Evolutionary conservation across 257 asterid genomes (phyloP), one percentile per base, ranked within the genome.

Genomic region (Gentiana straminea): DNA sequence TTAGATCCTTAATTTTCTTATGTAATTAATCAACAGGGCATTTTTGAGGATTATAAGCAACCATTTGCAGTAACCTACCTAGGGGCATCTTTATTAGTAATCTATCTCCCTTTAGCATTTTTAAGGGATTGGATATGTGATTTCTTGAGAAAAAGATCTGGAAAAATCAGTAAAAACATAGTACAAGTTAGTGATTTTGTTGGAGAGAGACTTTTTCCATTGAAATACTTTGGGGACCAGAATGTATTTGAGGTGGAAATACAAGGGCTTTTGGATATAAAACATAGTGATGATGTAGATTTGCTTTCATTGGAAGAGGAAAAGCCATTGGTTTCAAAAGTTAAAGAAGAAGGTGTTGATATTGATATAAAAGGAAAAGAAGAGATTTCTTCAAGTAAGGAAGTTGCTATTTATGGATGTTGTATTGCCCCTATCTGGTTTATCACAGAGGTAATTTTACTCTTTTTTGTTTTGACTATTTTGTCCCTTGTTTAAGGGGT

Each of bases 1-100:
- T 39, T 48, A n/a, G 43, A 35, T 45, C 24, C 24, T 24, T 24
- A 24, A 24, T 10, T 41, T 10, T 41, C 0, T 37, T 24, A 57
- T 62, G 35, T 35, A 41, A 41, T 10, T 54, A 45, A 43, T 49
- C 63, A 7, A 68, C 93, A 92, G 99, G 97, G 74, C 65, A 92
- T 92, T 58, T 92, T 88, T 83, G 73, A 86, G 45, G 86, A 78
- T 75, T 92, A 92, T 72, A 88, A 82, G 75, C 99, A 92, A 62
- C 99, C 99, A 38, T 92, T 92, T 85, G 99, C 99, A 2, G 86
- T 92, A 66, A 92, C 99, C 15, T 92, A 92, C 66, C 90, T 92
- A 43, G 99, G 99, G 72, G 97, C 96, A 68, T 92, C 99, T 56
- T 62, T 92, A 57, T 63, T 92, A 94, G 97, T 92, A 67, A 73